phyloP scores from a whole-genome alignment of 495 filamentous ascomycete genomes.

The Penicillium maclennaniae region DNA sequence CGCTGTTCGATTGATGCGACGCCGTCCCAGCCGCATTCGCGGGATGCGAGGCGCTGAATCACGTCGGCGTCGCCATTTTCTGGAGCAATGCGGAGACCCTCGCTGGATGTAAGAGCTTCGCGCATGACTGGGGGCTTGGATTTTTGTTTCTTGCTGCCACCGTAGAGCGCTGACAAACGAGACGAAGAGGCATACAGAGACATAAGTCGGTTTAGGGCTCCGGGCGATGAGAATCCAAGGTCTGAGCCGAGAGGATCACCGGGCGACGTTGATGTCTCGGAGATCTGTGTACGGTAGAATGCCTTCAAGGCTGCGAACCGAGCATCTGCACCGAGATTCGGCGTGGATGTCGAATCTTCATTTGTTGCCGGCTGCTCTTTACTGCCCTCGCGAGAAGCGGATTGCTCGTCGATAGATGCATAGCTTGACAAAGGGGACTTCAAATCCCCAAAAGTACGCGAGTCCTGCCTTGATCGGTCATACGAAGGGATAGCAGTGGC shows the following conservation, averaged over 20 bases:
- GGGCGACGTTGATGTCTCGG: slow-evolving; percentile 51
- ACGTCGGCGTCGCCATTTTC: slow-evolving; percentile 46
- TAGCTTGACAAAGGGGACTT: slow-evolving; percentile 40
- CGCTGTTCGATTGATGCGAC: slow-evolving; percentile 53
- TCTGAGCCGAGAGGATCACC: slow-evolving; percentile 45
- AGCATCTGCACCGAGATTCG: slow-evolving; percentile 34
- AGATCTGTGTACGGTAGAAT: slow-evolving; percentile 71
- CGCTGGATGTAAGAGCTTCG: slow-evolving; percentile 62
- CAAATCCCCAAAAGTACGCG: slow-evolving; percentile 34
- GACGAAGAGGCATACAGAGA: slow-evolving; percentile 71
- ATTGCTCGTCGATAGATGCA: slow-evolving; percentile 34
- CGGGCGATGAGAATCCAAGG: slow-evolving; percentile 72
- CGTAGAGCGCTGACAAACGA: slow-evolving; percentile 40
- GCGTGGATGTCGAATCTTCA: slow-evolving; percentile 10
- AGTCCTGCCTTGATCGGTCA: slow-evolving; percentile 31
- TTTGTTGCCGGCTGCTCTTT: slow-evolving; percentile 13
- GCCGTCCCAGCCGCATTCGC: slow-evolving; percentile 50
- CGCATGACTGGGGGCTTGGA: slow-evolving; percentile 67
- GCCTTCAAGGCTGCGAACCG: slow-evolving; percentile 55
- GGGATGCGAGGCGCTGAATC: slow-evolving; percentile 43
- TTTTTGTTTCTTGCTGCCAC: slow-evolving; percentile 62
- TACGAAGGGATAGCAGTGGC: slow-evolving; percentile 13
- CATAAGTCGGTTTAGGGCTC: slow-evolving; percentile 82
- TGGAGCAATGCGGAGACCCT: slow-evolving; percentile 60
- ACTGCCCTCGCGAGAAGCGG: slow-evolving; percentile 10